A percentile compares a stretch with the other conserved stretches of the same genome.
These are phyloP conservation scores for Senecio squalidus DNA, from an alignment of 140 eudicot genomes.

Conservation along the genomic window DNA sequence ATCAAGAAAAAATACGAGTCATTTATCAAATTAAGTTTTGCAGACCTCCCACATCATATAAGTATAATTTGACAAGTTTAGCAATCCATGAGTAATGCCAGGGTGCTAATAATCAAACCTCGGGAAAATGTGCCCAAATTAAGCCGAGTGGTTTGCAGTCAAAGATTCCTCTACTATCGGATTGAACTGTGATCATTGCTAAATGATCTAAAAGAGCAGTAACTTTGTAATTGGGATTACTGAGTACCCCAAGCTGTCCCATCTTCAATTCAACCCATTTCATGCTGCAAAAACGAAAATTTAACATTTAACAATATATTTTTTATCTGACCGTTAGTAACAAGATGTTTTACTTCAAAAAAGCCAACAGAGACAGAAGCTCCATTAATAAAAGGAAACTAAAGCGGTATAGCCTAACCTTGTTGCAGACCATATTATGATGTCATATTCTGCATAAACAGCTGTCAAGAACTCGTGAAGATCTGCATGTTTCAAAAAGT, in stretches of 20 bases:
- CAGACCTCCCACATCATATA: background rate
- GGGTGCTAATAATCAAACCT: constrained; percentile 40
- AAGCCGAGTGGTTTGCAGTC: constrained; percentile 99
- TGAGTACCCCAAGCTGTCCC: constrained; percentile 93
- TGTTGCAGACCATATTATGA: constrained; percentile 99
- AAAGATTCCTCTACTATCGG: constrained; percentile 79
- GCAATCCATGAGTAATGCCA: background rate
- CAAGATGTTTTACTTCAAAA: background rate
- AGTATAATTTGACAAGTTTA: constrained; percentile 1
- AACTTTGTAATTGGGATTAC: constrained; percentile 80
- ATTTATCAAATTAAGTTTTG: constrained; percentile 10
- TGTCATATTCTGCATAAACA: constrained; percentile 95
- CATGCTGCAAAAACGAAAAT: constrained; percentile 60
- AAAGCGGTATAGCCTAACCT: constrained; percentile 33
- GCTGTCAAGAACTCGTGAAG: constrained; percentile 98
- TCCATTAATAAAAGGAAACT: background rate
- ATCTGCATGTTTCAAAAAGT: constrained; percentile 41
- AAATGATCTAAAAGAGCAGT: constrained; percentile 92
- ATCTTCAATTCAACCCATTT: constrained; percentile 98
- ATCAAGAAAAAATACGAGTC: background rate
- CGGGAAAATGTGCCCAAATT: constrained; percentile 91
- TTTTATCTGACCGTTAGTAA: background rate
- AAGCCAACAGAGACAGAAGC: background rate
- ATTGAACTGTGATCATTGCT: constrained; percentile 95
- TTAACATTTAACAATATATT: constrained; percentile 2